Base-by-base conservation (phyloP, 2,329 filamentous ascomycete species). In the Aspergillus luchuensis region DNA sequence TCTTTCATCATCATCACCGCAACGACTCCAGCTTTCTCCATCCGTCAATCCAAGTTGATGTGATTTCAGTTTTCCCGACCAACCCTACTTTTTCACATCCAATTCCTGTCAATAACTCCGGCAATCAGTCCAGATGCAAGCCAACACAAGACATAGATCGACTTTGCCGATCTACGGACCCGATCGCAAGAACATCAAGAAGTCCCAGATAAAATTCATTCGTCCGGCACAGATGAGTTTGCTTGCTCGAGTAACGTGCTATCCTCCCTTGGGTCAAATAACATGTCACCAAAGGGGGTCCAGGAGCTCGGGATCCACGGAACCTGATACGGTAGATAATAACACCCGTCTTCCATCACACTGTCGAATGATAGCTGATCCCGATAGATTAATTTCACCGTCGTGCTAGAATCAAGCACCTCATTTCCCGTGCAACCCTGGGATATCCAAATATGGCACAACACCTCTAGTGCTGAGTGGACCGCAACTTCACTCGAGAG, bases 391-490 rank as follows among this genome's bases (percentile, higher is more conserved):
- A 72, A 74, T 1, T 89, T 97, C 66, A 88, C 85, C 0, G 88
- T 90, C 6, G 76, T 93, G 11, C 81, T 96, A 33, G 88, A 93
- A 67, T 85, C 89, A 45, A 85, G 85, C 43, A 75, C 74, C 21
- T 80, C 79, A 38, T 83, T 83, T 50, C 80, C 81, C 7, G 77
- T 84, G 15, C 79, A 86, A 62, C 69, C 81, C 19, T 95, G 91
- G 89, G 84, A 95, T 67, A 85, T 92, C 33, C 85, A 85, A 15
- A 76, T 96, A 7, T 96, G 92, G 91, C 86, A 91, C 63, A 87
- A 89, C 67, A 84, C 85, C 55, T 80, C 73, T 38, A 81, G 66
- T 81, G 84, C 87, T 62, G 77, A 76, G 79, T 93, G 81, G 84
- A 78, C 71, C 5, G 84, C 89, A 21, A 79, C 85, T 17, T 77